phyloP scores from a whole-genome alignment of 495 filamentous ascomycete species.

The Neurospora discreta region DNA sequence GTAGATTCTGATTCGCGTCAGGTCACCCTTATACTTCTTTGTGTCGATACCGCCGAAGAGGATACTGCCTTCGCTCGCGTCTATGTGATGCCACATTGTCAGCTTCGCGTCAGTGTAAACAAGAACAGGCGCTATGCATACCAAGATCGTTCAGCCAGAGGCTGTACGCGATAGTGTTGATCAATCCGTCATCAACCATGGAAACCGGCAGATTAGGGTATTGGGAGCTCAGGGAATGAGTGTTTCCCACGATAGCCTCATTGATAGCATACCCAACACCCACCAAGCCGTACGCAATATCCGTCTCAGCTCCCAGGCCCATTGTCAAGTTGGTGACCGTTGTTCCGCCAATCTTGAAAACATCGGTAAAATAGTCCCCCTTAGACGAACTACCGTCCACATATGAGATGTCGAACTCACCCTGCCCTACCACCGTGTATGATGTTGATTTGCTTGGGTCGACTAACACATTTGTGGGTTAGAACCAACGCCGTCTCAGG shows the following conservation, averaged over 20 bases:
- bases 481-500: neutral
- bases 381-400: slow-evolving; percentile 65
- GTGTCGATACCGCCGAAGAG: slow-evolving; percentile 91
- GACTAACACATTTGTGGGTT: slow-evolving; percentile 33
- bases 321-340: slow-evolving; percentile 65
- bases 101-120: neutral
- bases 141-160: slow-evolving; percentile 77
- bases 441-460: slow-evolving; percentile 53
- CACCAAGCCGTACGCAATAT: slow-evolving; percentile 65
- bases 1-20: slow-evolving; percentile 55
- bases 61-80: slow-evolving; percentile 33
- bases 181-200: slow-evolving; percentile 62
- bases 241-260: slow-evolving; percentile 55
- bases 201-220: slow-evolving; percentile 73
- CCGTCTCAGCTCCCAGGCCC: slow-evolving; percentile 64
- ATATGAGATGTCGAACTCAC: slow-evolving; percentile 80
- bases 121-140: slow-evolving; percentile 10
- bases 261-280: slow-evolving; percentile 77
- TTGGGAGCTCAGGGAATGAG: slow-evolving; percentile 19
- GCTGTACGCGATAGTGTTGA: slow-evolving; percentile 77
- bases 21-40: slow-evolving; percentile 63
- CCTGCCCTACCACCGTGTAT: slow-evolving; percentile 48
- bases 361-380: slow-evolving; percentile 78
- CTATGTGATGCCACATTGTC: slow-evolving; percentile 2
- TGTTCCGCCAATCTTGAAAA: slow-evolving; percentile 56